phyloP scores from a whole-genome alignment of 805 yeast genomes.

The Cyberlindnera maritima region DNA sequence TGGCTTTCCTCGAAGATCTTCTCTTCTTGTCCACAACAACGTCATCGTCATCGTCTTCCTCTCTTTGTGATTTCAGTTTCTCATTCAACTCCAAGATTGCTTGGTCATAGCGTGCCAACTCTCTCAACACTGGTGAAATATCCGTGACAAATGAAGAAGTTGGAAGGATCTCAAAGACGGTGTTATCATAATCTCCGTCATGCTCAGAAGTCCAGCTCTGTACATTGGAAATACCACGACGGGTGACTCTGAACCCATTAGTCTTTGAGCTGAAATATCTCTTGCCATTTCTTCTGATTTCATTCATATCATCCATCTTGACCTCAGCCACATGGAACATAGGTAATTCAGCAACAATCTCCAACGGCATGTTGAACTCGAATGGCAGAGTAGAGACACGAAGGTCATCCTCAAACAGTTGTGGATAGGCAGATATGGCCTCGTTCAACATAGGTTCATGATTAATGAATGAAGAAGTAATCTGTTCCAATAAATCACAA shows the following conservation, averaged over 20 bases:
- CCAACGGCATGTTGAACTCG: slow-evolving; percentile 36
- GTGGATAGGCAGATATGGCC: slow-evolving; percentile 35
- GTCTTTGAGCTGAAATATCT: slow-evolving; percentile 16
- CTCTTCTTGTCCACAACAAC: slow-evolving; percentile 1
- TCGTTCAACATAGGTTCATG: slow-evolving; percentile 26
- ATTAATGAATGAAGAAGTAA: slow-evolving; percentile 14
- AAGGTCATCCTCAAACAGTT: slow-evolving; percentile 33
- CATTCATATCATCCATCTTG: neutral
- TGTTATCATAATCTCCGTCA: slow-evolving; percentile 6
- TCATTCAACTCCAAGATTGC: neutral
- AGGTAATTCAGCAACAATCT: slow-evolving; percentile 11
- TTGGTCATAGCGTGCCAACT: slow-evolving; percentile 23
- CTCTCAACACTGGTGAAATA: slow-evolving; percentile 25
- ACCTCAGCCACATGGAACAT: neutral
- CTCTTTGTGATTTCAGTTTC: neutral
- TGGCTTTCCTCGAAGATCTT: neutral
- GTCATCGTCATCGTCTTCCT: slow-evolving; percentile 2
- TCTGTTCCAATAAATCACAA: slow-evolving; percentile 13
- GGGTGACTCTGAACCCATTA: slow-evolving; percentile 15
- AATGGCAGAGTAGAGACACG: slow-evolving; percentile 34
- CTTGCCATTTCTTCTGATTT: slow-evolving; percentile 14
- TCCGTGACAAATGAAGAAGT: slow-evolving; percentile 14
- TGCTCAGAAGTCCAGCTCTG: slow-evolving; percentile 8
- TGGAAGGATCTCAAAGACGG: slow-evolving; percentile 17
- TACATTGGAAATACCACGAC: slow-evolving; percentile 11